Evolutionary conservation across 169 alveolate species (phyloP), one percentile per base, ranked within the genome.

Genomic region (Cryptosporidium ubiquitum): DNA sequence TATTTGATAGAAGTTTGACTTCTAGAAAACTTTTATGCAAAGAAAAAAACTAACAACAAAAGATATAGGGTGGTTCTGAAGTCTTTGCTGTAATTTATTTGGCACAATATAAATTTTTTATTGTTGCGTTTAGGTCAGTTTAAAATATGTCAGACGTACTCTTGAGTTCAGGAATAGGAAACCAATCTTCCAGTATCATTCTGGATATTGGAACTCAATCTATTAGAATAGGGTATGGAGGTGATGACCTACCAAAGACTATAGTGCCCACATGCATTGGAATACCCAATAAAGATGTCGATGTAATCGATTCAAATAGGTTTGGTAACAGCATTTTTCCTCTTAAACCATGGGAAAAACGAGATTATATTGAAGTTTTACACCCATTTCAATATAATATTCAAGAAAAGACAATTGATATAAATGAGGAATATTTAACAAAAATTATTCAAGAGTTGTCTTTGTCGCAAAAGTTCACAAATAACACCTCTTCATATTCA

Each of bases 281-380:
- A 39, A 64, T 79, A 16, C 74, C 89, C 16, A 79, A 33, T 61
- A 26, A 44, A 20, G 75, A 79, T 7, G 73, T 64, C 12, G 89
- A 79, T 18, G 29, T 42, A 18, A 35, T 29, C 2, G 89, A 79
- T 39, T 61, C 61, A 12, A 64, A 79, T 40, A 47, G 69, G 14
- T 26, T 60, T 40, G 61, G 68, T 18, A 79, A 79, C 44, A 57
- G 52, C 20, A n/a, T 79, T 10, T 79, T 79, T 79, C 89, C 89
- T 23, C 68, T 79, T 6, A 79, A 64, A 79, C 89, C 89, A 61
- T 79, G 89, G 89, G 89, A 79, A n/a, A 79, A 79, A 39, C 89
- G 89, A 42, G 89, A 79, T 20, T 42, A 79, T 26, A 79, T 79
- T 61, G 89, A 79, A 47, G 51, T 79, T 29, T 31, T 79, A 42